Base-by-base conservation (phyloP, 331 rosid species). In the Pyracantha coccinea region DNA sequence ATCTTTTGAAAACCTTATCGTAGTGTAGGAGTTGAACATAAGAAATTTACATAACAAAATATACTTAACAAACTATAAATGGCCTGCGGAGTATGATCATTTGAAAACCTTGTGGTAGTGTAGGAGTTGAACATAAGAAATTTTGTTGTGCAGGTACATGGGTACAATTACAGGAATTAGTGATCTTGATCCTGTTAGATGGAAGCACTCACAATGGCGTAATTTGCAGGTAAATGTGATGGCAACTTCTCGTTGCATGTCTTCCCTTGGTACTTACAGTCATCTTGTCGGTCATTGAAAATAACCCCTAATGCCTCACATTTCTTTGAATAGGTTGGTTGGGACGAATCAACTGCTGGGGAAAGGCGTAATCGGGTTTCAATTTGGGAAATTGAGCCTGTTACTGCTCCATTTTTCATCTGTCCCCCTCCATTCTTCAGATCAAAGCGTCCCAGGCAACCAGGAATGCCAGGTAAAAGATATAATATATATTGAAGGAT, bases 361-460 rank as follows among this genome's bases (percentile, higher is more conserved):
- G 99, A 95, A 84, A 84, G 96, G 81, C 89, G 91, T 32, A 85
- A 86, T 75, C 80, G 97, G 80, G 99, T 95, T 53, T 95, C 99
- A n/a, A 73, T 95, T 33, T 95, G 99, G 99, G 99, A 95, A 84
- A 90, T 95, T 28, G 99, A 95, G 85, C 99, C 99, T 0, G 99
- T 92, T 66, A 90, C 94, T 69, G 96, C 99, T 80, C 97, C 97
- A 64, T 95, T 95, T 88, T 95, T 89, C 86, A 88, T 95, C 60
- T 94, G 97, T 14, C 97, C 99, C 1, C 96, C 99, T 71, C 91
- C 97, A 7, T 95, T 90, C 82, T 83, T 92, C 75, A 85, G 97
- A 81, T 84, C 99, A 14, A 95, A 90, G 81, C 88, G 90, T 41
- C 93, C 96, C 25, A 87, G 96, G 83, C 97, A 89, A 83, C 93